A percentile compares a stretch with the other conserved stretches of the same genome.
Evolutionary conservation across 2,329 filamentous ascomycete genomes (phyloP).

Genomic region (Phialophora verrucosa): DNA sequence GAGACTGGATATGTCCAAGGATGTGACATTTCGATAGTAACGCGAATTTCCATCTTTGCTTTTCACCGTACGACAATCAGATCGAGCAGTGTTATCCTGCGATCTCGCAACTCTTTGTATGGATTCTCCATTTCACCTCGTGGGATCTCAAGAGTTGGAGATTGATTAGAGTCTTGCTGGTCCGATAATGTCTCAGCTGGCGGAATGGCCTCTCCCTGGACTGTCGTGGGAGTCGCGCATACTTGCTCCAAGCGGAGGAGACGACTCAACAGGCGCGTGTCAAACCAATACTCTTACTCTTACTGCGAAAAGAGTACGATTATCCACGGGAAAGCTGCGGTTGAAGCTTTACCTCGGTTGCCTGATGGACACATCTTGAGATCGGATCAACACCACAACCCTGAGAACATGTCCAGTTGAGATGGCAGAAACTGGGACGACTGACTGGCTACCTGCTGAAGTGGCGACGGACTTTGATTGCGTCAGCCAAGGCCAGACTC

Average conservation of each 20-base stretch:
- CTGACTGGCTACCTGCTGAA: too few relatives aligned
- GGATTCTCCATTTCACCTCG: too few relatives aligned
- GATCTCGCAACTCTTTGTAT: background rate
- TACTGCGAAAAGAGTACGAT: background rate
- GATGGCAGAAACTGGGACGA: background rate
- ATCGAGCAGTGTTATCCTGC: background rate
- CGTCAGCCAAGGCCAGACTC: slow-evolving; percentile 7
- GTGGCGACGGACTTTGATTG: background rate
- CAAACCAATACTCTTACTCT: too few relatives aligned
- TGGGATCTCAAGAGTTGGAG: too few relatives aligned
- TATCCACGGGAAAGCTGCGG: background rate
- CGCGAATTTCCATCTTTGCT: background rate
- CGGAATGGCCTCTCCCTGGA: too few relatives aligned
- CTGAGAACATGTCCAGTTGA: background rate
- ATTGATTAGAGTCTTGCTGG: too few relatives aligned
- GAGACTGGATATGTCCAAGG: background rate
- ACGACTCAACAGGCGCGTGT: too few relatives aligned
- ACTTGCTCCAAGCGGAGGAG: too few relatives aligned
- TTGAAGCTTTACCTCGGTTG: background rate
- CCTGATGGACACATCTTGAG: background rate
- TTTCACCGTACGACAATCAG: background rate
- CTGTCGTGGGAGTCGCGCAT: too few relatives aligned
- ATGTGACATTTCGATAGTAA: background rate
- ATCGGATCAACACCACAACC: background rate
- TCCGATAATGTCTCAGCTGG: too few relatives aligned